These are phyloP conservation scores for Claviceps quebecensis DNA, from an alignment of 2,329 filamentous ascomycete species.

Conservation along the genomic window DNA sequence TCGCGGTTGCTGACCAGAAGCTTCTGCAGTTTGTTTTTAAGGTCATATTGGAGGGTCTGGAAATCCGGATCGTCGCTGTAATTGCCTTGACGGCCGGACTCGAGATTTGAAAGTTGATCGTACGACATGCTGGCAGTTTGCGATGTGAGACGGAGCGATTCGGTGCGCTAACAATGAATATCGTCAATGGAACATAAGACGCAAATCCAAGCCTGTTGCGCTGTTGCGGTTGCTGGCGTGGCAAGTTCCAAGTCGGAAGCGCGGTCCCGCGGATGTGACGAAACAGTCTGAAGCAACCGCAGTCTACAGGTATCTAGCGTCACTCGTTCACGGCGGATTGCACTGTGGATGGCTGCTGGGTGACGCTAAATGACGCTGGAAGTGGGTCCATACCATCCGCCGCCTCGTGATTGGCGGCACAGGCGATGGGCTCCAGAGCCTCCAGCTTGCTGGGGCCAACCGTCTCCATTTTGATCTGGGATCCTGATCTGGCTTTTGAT, in stretches of 20 bases:
- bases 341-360: neutral
- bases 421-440: conserved; percentile 4
- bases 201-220: neutral
- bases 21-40: conserved; percentile 80
- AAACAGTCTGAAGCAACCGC: neutral
- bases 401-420: conserved; percentile 15
- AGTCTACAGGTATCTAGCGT: no score
- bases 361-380: neutral
- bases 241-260: neutral
- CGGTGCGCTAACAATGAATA: no score
- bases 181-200: neutral
- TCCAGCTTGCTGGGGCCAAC: neutral
- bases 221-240: neutral
- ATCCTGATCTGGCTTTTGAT: neutral
- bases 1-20: conserved; percentile 80
- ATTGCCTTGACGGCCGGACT: conserved; percentile 61
- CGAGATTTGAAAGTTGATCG: conserved; percentile 70
- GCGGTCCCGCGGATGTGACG: neutral
- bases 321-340: neutral
- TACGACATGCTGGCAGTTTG: conserved; percentile 58
- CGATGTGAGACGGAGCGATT: neutral
- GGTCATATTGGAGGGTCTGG: conserved; percentile 62
- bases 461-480: neutral
- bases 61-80: conserved; percentile 93
- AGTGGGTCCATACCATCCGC: conserved; percentile 6